phyloP scores from a whole-genome alignment of 2,329 filamentous ascomycete species.

The Neopestalotiopsis rosae region DNA sequence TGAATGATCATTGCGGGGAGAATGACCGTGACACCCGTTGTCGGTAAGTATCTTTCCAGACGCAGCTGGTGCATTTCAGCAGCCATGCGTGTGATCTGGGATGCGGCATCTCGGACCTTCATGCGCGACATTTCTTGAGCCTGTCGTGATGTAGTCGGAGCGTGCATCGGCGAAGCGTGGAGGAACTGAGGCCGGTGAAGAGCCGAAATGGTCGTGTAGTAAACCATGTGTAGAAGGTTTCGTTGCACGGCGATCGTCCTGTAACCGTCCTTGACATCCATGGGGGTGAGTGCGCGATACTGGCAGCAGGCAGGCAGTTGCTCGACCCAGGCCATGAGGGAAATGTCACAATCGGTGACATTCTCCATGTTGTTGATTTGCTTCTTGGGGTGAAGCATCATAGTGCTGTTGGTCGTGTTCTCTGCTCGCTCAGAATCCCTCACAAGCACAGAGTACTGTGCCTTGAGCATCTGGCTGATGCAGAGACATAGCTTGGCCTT shows the following conservation, averaged over 20 bases:
- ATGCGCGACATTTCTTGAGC: constrained; percentile 82
- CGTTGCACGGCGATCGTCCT: constrained; percentile 72
- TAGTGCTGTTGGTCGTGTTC: constrained; percentile 74
- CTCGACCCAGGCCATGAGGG: constrained; percentile 78
- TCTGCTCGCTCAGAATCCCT: constrained; percentile 82
- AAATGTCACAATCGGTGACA: constrained; percentile 78
- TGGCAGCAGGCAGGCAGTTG: constrained; percentile 74
- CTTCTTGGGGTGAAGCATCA: constrained; percentile 93
- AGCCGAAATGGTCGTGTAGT: constrained; percentile 88
- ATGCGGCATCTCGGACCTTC: constrained; percentile 82
- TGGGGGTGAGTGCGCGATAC: constrained; percentile 62
- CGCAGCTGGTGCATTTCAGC: constrained; percentile 74
- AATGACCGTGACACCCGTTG: constrained; percentile 88
- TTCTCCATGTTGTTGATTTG: constrained; percentile 80
- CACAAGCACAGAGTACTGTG: constrained; percentile 91
- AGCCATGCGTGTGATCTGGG: constrained; percentile 84
- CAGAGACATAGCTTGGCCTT: constrained; percentile 90
- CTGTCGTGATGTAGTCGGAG: constrained; percentile 63
- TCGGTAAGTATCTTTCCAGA: constrained; percentile 82
- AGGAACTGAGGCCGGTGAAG: constrained; percentile 91
- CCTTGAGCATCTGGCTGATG: constrained; percentile 86
- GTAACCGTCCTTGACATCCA: constrained; percentile 64
- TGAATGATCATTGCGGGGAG: constrained; percentile 94
- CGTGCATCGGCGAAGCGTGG: constrained; percentile 67
- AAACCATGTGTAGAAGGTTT: constrained; percentile 91